A percentile compares a stretch with the other conserved stretches of the same genome.
phyloP scores from a whole-genome alignment of 225 moss, liverwort and hornwort genomes.

The Takakia lepidozioides region DNA sequence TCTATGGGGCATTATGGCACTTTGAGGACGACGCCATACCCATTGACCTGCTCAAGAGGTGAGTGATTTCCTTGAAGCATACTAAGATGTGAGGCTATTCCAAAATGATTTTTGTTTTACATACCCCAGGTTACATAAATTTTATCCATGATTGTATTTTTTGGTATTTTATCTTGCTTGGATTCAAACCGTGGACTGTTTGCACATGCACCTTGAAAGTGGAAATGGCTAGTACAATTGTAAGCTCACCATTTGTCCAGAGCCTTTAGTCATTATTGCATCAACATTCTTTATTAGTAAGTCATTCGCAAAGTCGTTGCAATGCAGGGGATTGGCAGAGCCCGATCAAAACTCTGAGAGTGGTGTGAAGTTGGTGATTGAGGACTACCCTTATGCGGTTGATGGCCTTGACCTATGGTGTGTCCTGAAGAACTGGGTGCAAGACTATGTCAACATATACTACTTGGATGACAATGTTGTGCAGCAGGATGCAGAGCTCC shows the following conservation, averaged over 20 bases:
- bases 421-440: conserved; percentile 36
- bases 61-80: not conserved
- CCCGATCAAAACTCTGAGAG: conserved; percentile 16
- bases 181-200: not conserved
- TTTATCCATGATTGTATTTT: not conserved
- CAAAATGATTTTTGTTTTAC: not conserved
- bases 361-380: conserved; percentile 33
- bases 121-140: not conserved
- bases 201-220: not conserved
- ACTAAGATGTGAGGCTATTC: no score
- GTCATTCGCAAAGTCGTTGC: no score
- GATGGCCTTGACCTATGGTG: conserved; percentile 48
- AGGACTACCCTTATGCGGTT: conserved; percentile 45
- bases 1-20: conserved; percentile 6
- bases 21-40: conserved; percentile 5
- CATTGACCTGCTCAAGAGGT: conserved; percentile 10
- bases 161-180: not conserved
- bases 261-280: no score
- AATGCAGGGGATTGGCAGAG: conserved; percentile 44
- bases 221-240: not conserved
- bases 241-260: not conserved
- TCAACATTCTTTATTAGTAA: no score
- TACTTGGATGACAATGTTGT: conserved; percentile 30
- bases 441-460: no score
- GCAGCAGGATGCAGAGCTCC: conserved; percentile 20